Conservation (phyloP, 257 asterid genomes). For the Paraleonurus japonicus region DNA sequence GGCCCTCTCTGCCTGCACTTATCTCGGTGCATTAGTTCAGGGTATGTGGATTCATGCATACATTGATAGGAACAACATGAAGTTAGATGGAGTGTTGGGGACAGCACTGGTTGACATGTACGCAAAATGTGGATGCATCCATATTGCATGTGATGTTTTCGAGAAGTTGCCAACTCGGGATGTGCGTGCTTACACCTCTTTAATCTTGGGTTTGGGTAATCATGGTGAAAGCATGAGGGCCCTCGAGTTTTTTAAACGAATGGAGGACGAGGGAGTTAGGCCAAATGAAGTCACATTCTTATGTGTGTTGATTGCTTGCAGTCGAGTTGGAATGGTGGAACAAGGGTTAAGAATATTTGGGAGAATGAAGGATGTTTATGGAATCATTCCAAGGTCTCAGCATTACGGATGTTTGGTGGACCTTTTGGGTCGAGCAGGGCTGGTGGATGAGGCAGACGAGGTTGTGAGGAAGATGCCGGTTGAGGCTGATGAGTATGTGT, state of each 20-base stretch:
- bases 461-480: conserved; percentile 39
- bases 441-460: conserved; percentile 40
- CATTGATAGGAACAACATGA: conserved; percentile 27
- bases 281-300: conserved; percentile 54
- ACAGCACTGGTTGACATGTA: conserved; percentile 63
- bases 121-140: conserved; percentile 53
- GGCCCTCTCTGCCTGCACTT: conserved; percentile 42
- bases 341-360: conserved; percentile 46
- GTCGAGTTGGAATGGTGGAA: conserved; percentile 43
- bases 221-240: conserved; percentile 41
- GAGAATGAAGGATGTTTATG: conserved; percentile 41
- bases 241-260: conserved; percentile 36
- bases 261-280: conserved; percentile 44
- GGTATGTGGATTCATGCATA: conserved; percentile 57
- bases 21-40: conserved; percentile 44
- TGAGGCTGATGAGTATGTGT: conserved; percentile 38
- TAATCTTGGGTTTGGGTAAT: conserved; percentile 54
- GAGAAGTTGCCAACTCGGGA: conserved; percentile 37
- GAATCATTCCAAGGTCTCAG: conserved; percentile 36
- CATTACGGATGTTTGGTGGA: conserved; percentile 59
- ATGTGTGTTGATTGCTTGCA: conserved; percentile 48
- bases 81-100: conserved; percentile 39
- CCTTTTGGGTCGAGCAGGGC: conserved; percentile 46
- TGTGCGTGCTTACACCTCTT: conserved; percentile 44
- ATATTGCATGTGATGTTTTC: conserved; percentile 39